These are phyloP conservation scores for Suhomyces bribrorum DNA, from an alignment of 1,139 yeast species.

Conservation along the genomic window DNA sequence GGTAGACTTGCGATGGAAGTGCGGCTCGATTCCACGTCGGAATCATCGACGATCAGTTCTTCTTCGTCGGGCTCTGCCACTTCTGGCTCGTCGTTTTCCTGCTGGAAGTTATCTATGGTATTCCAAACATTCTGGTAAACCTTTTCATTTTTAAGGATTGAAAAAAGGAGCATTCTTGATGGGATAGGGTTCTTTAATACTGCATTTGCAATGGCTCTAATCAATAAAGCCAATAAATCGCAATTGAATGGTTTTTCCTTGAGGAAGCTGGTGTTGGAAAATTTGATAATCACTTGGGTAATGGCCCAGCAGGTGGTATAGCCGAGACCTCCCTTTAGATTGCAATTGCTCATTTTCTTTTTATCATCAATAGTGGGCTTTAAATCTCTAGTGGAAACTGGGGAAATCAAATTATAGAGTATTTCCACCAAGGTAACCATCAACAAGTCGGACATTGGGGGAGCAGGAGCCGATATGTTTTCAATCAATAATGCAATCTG, in stretches of 20 bases:
- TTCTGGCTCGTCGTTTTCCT: conserved; percentile 12
- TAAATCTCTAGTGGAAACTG: conserved; percentile 28
- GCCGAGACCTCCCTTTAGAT: conserved; percentile 52
- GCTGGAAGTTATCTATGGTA: conserved; percentile 29
- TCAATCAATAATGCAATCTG: conserved; percentile 48
- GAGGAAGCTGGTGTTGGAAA: conserved; percentile 45
- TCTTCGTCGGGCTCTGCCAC: conserved; percentile 1
- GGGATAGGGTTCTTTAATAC: conserved; percentile 50
- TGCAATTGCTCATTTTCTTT: conserved; percentile 33
- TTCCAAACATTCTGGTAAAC: conserved; percentile 36
- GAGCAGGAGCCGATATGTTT: conserved; percentile 13
- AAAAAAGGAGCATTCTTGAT: conserved; percentile 55
- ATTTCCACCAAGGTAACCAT: conserved; percentile 55
- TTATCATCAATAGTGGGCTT: conserved; percentile 25
- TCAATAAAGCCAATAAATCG: conserved; percentile 58
- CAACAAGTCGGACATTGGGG: conserved; percentile 20
- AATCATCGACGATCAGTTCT: conserved; percentile 1
- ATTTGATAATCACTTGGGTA: conserved; percentile 51
- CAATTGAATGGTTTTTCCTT: conserved; percentile 49
- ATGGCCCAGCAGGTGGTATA: conserved; percentile 61
- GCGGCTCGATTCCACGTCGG: conserved; percentile 1
- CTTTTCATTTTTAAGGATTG: conserved; percentile 51
- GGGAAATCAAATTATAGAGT: conserved; percentile 59
- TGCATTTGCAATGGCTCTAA: conserved; percentile 56
- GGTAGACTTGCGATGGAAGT: conserved; percentile 2